phyloP scores from a whole-genome alignment of 352 stramenopile genomes.

The Phytopythium mirpurense region DNA sequence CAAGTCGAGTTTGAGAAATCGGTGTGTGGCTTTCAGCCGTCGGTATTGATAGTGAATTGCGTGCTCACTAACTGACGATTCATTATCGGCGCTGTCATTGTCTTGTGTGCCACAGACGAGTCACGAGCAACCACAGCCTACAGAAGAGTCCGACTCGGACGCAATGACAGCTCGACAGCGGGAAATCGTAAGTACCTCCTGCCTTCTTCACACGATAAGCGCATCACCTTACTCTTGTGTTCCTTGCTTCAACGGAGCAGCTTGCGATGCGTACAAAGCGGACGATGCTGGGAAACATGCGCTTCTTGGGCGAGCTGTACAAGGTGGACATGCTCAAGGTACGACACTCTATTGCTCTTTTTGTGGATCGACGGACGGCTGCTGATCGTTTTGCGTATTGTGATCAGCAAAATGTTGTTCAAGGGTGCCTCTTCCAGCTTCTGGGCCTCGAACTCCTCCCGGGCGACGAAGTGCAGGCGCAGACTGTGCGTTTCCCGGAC shows the following conservation, averaged over 20 bases:
- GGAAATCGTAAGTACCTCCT: conserved; percentile 37
- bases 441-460: conserved; percentile 67
- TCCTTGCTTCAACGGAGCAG: conserved; percentile 11
- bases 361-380: neutral
- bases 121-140: conserved; percentile 20
- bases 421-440: conserved; percentile 79
- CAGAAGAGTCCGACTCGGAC: conserved; percentile 32
- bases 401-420: conserved; percentile 54
- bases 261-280: conserved; percentile 58
- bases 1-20: conserved; percentile 82
- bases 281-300: conserved; percentile 84
- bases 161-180: conserved; percentile 39
- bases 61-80: neutral
- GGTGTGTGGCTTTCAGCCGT: conserved; percentile 17
- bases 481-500: conserved; percentile 73
- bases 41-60: neutral
- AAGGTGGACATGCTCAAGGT: conserved; percentile 85
- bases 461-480: conserved; percentile 35
- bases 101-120: conserved; percentile 30
- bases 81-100: neutral
- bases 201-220: too few species aligned
- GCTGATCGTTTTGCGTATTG: neutral
- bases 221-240: neutral
- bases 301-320: conserved; percentile 85
- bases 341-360: neutral